Conservation (phyloP, 2,329 filamentous ascomycete genomes). For the Fusarium sp. region DNA sequence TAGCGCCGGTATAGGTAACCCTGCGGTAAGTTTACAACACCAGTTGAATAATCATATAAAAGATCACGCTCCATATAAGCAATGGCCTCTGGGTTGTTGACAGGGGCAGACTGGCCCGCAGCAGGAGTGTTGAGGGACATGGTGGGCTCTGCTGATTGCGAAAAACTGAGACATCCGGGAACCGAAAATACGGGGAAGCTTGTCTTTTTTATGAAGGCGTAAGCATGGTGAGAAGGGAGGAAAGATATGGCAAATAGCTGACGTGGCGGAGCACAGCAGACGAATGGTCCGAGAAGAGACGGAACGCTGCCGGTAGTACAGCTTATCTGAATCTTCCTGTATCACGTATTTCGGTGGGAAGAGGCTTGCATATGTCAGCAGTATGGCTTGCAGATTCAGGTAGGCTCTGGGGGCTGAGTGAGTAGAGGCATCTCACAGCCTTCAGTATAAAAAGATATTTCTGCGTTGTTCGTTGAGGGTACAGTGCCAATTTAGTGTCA, state of each 20-base stretch:
- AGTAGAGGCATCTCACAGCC: neutral
- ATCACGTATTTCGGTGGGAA: neutral
- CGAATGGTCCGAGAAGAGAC: neutral
- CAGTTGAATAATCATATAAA: conserved; percentile 34
- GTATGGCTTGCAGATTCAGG: neutral
- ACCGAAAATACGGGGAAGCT: too few relatives aligned
- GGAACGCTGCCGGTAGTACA: neutral
- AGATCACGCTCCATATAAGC: neutral
- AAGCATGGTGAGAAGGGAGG: neutral
- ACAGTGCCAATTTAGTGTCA: fast-evolving
- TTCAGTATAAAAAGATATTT: too few relatives aligned
- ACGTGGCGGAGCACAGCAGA: conserved; percentile 16
- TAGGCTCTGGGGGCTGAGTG: conserved; percentile 7
- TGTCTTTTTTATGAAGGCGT: neutral
- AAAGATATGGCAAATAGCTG: neutral
- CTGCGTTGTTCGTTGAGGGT: fast-evolving
- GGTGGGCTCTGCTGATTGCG: neutral
- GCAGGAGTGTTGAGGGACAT: conserved; percentile 42
- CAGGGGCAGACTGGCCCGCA: conserved; percentile 37
- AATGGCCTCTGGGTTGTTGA: conserved; percentile 35
- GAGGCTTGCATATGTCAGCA: neutral
- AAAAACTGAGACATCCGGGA: neutral
- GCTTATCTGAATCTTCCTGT: neutral
- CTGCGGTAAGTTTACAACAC: conserved; percentile 24
- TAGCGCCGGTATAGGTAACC: conserved; percentile 41